Base-by-base conservation (phyloP, 441 rosid species). In the Capsella rubella region DNA sequence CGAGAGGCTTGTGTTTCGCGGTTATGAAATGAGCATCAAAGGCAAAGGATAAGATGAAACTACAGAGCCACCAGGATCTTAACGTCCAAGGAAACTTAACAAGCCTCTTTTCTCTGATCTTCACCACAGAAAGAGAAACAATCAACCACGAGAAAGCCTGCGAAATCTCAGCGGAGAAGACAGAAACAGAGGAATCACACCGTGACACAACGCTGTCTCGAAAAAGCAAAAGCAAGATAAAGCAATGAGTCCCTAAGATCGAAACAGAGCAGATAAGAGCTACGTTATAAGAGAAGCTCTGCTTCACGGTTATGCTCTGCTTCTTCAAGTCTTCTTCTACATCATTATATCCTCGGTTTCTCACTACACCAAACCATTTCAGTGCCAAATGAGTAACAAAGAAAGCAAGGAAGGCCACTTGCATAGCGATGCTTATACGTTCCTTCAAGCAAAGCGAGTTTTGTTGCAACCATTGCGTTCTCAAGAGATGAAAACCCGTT, bases 21-120 rank as follows among this genome's bases (percentile, higher is more conserved):
- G 80, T 76, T 58, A 79, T 79, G 72, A 70, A 73, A 67, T 67
- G 78, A 60, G 73, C 74, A 21, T 82, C 72, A 43, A 88, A 73
- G 69, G 78, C 77, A 3, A 80, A 76, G 40, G 84, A 85, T 55
- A 88, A 58, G 32, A 85, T 62, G 92, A 90, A 92, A 84, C 84
- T 84, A 84, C 85, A 89, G 70, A 87, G 69, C 98, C 99, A 95
- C 99, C 98, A 95, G 47, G 82, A 74, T 77, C 99, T 84, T 70
- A 92, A 69, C 73, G 85, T 80, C 91, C 89, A 87, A 50, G 98
- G 93, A 79, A 87, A 87, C 80, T 76, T 83, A 65, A 70, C 40
- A 35, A 72, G 49, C 74, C 58, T 80, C 7, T 47, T 55, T 29
- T 43, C 66, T 15, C 72, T 85, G 45, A 82, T 80, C 79, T 74